These are phyloP conservation scores for Niebla homalea DNA, from an alignment of 495 filamentous ascomycete species.

Conservation along the genomic window DNA sequence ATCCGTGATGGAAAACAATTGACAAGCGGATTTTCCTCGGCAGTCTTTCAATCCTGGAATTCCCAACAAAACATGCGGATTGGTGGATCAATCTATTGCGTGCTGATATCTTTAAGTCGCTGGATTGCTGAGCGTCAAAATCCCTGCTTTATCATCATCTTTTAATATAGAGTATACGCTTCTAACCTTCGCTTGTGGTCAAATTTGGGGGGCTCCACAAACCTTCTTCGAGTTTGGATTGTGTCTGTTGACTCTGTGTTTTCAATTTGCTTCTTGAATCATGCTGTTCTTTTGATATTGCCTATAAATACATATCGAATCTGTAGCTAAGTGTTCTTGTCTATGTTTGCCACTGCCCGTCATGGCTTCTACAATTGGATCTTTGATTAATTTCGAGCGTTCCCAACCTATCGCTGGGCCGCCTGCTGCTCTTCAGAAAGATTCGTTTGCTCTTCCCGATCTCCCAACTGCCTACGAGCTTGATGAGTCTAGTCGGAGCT, in stretches of 20 bases:
- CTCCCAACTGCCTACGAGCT: conserved; percentile 23
- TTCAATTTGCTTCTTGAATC: neutral
- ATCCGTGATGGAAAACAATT: neutral
- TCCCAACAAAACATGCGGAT: too few species aligned
- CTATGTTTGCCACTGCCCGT: neutral
- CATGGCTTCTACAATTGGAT: conserved; percentile 13
- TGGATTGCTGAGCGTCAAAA: neutral
- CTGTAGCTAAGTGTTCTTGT: too few species aligned
- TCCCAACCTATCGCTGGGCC: conserved; percentile 20
- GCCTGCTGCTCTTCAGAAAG: conserved; percentile 22
- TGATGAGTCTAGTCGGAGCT: conserved; percentile 21
- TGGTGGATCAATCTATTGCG: too few species aligned
- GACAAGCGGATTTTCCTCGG: neutral
- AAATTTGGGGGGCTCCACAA: neutral
- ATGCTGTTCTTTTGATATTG: too few species aligned
- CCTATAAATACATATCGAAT: neutral
- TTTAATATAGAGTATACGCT: too few species aligned
- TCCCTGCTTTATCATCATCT: neutral
- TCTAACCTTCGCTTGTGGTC: neutral
- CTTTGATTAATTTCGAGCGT: conserved; percentile 26
- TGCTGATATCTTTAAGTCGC: neutral
- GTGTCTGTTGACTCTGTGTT: neutral
- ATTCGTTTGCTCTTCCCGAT: conserved; percentile 20
- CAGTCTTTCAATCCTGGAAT: neutral
- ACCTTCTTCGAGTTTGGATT: neutral